Evolutionary conservation across 352 stramenopile genomes (phyloP).

Genomic region (Phytopythium vexans): DNA sequence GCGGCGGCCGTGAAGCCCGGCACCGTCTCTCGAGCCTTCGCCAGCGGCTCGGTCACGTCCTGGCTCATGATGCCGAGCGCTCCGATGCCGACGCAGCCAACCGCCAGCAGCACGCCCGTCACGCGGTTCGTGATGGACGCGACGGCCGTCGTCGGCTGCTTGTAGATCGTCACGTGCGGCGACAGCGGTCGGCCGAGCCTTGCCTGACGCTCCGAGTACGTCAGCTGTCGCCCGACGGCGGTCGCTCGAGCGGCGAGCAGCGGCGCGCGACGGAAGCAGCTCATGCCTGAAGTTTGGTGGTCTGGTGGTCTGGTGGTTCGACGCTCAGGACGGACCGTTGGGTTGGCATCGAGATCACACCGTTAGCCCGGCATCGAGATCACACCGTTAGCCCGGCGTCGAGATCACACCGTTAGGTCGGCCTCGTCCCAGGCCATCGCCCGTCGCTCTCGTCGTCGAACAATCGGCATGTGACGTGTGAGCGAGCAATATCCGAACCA

Average conservation of each 20-base stretch:
- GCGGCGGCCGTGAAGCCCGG: constrained; percentile 69
- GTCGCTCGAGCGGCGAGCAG: not conserved
- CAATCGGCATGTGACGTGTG: too few relatives aligned
- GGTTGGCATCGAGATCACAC: too few relatives aligned
- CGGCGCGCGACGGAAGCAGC: not conserved
- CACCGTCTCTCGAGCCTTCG: constrained; percentile 65
- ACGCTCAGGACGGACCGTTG: too few relatives aligned
- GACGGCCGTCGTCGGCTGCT: constrained; percentile 91
- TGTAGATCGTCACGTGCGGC: constrained; percentile 97
- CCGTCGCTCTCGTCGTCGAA: too few relatives aligned
- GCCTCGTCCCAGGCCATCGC: too few relatives aligned
- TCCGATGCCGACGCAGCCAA: constrained; percentile 74
- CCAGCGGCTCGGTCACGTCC: constrained; percentile 78
- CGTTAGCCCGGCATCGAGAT: too few relatives aligned
- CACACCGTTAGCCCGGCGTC: too few relatives aligned
- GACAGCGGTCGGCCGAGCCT: constrained; percentile 90
- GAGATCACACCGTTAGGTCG: too few relatives aligned
- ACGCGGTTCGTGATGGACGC: constrained; percentile 94
- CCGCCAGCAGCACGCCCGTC: constrained; percentile 81
- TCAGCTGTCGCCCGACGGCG: not conserved
- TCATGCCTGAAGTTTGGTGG: not conserved
- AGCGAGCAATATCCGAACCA: too few relatives aligned
- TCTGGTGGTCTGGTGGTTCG: too few relatives aligned
- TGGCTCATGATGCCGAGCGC: constrained; percentile 71
- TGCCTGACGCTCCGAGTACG: constrained; percentile 86